phyloP scores from a whole-genome alignment of 768 basidiomycete species.

The Lactifluus rugatus region DNA sequence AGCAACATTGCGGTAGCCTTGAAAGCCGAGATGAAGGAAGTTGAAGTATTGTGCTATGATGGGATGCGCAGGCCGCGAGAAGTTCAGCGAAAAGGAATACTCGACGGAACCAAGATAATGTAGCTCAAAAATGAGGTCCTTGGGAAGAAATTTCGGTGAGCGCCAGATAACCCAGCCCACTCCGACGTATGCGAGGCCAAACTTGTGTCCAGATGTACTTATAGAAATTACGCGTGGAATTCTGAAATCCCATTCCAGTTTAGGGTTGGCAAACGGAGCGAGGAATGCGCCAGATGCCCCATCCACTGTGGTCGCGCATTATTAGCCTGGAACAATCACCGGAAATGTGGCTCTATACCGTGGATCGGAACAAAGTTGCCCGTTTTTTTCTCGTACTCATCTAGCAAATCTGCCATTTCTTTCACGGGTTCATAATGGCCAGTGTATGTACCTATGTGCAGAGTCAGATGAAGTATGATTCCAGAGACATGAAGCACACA shows the following conservation, averaged over 20 bases:
- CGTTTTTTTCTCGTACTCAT: conserved; percentile 41
- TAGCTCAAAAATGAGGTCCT: conserved; percentile 60
- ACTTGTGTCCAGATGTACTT: conserved; percentile 53
- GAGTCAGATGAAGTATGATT: not conserved
- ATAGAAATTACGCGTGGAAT: conserved; percentile 51
- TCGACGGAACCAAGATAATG: conserved; percentile 49
- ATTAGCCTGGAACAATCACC: not conserved
- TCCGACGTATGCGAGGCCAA: conserved; percentile 45
- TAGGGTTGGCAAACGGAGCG: conserved; percentile 50
- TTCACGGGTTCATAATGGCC: conserved; percentile 72
- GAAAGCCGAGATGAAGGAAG: conserved; percentile 50
- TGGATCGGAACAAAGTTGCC: conserved; percentile 39
- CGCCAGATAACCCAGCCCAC: conserved; percentile 64
- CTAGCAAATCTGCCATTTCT: conserved; percentile 69
- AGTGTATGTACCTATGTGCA: conserved; percentile 34
- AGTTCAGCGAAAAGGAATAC: conserved; percentile 65
- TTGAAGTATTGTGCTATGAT: conserved; percentile 57
- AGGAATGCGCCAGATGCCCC: conserved; percentile 55
- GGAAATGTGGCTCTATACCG: conserved; percentile 10
- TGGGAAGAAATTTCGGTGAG: conserved; percentile 45
- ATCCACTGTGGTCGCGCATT: conserved; percentile 32
- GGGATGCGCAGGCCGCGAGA: conserved; percentile 51
- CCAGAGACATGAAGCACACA: conserved; percentile 7
- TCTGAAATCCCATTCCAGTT: conserved; percentile 49
- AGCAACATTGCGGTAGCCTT: conserved; percentile 41